Evolutionary conservation across 2,329 filamentous ascomycete genomes (phyloP), one percentile per base, ranked within the genome.

Genomic region (Myriosclerotinia curreyana): DNA sequence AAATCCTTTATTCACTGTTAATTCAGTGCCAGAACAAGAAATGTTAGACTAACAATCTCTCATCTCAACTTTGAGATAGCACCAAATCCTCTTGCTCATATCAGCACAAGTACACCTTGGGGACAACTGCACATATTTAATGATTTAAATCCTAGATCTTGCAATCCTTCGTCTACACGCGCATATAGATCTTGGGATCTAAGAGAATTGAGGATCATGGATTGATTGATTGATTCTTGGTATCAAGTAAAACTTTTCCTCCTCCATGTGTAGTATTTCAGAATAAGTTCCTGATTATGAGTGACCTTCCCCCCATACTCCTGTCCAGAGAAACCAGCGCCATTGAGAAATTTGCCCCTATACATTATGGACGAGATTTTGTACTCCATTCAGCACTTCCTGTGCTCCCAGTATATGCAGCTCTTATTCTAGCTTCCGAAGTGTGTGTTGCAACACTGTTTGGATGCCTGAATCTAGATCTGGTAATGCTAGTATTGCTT

Each of bases 391-490:
- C 28, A 5, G 28, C 11, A 40, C 12, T n/a, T 38, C 34, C 34
- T 42, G 25, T 11, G 5, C 15, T 28, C 9, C 5, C 20, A 11
- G 25, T 22, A 50, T 9, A 42, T 22, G 5, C 14, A 15, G 14
- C 8, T 1, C n/a, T 66, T 55, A 68, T 15, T 71, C 68, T 34
- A 74, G 58, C 62, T 72, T 75, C 51, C 68, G 59, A 31, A 69
- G 25, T 6, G 70, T 84, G 69, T 83, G 79, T 70, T 83, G 79
- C 68, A 88, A 68, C 1, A 88, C 85, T 9, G 77, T 79, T 65
- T 77, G 77, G 67, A 88, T 81, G 46, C 78, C 81, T n/a, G 78
- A 76, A 70, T 88, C 86, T 52, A 88, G 74, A 20, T 78, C 78
- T 40, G 80, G 76, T 53, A 79, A 71, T 2, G 73, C 77, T 50